phyloP scores from a whole-genome alignment of 2,329 filamentous ascomycete genomes.

The Trichophyton schoenleinii region DNA sequence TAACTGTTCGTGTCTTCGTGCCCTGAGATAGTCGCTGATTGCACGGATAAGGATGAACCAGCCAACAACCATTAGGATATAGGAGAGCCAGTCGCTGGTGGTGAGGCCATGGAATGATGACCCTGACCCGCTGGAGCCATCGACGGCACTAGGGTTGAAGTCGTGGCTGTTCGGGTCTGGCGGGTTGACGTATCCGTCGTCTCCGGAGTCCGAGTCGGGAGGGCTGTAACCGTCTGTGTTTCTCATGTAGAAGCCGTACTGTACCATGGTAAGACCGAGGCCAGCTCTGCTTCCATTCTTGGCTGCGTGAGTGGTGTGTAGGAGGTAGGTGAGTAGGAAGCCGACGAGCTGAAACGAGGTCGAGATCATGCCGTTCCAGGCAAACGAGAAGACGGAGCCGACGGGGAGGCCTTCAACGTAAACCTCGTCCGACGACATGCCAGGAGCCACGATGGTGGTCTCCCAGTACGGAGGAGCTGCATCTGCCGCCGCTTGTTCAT shows the following conservation, averaged over 20 bases:
- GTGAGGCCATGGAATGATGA: slow-evolving; percentile 44
- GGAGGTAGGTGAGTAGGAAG: slow-evolving; percentile 92
- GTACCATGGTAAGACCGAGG: slow-evolving; percentile 85
- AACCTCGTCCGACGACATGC: slow-evolving; percentile 83
- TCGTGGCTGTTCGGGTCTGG: slow-evolving; percentile 81
- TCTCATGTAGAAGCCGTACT: slow-evolving; percentile 96
- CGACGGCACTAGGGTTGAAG: slow-evolving; percentile 63
- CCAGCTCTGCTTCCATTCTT: slow-evolving; percentile 95
- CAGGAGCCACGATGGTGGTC: slow-evolving; percentile 90
- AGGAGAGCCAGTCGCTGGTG: slow-evolving; percentile 78
- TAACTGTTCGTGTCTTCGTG: slow-evolving; percentile 79
- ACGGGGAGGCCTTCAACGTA: slow-evolving; percentile 94
- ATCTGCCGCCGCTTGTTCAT: slow-evolving; percentile 95
- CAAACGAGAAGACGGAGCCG: slow-evolving; percentile 68
- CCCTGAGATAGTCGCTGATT: slow-evolving; percentile 80
- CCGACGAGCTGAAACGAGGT: slow-evolving; percentile 96
- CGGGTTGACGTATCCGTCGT: slow-evolving; percentile 39
- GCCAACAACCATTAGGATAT: slow-evolving; percentile 87
- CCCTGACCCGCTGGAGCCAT: slow-evolving; percentile 21
- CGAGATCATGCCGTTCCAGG: slow-evolving; percentile 78
- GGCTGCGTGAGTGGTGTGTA: slow-evolving; percentile 94
- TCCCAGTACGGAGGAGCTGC: slow-evolving; percentile 97
- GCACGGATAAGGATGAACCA: slow-evolving; percentile 96
- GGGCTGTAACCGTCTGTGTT: slow-evolving; percentile 28
- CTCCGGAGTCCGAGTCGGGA: slow-evolving; percentile 39